Evolutionary conservation across 352 stramenopile genomes (phyloP).

Genomic region (Saprolegnia diclina): DNA sequence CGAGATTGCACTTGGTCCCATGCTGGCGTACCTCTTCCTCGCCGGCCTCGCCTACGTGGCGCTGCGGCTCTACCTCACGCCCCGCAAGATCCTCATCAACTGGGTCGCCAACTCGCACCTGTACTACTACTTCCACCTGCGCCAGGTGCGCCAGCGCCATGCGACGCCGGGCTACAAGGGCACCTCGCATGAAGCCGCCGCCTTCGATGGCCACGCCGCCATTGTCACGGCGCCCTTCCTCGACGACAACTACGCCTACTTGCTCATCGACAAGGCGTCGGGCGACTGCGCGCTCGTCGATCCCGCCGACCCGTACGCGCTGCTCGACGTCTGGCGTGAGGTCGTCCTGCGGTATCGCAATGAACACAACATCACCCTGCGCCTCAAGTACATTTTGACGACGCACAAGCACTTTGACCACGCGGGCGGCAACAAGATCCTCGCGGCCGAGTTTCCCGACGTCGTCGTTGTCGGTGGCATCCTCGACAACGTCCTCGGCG

Average conservation of each 20-base stretch:
- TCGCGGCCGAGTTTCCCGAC: slow-evolving; percentile 32
- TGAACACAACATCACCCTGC: slow-evolving; percentile 26
- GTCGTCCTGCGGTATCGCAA: slow-evolving; percentile 53
- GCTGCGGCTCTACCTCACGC: slow-evolving; percentile 2
- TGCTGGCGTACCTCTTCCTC: slow-evolving; percentile 2
- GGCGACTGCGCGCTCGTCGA: slow-evolving; percentile 79
- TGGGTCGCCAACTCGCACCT: slow-evolving; percentile 22
- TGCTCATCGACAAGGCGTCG: slow-evolving; percentile 63
- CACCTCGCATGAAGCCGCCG: not conserved
- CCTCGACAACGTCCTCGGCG: slow-evolving; percentile 54
- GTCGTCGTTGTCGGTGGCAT: slow-evolving; percentile 69
- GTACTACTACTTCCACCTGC: slow-evolving; percentile 21
- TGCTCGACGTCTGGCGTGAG: slow-evolving; percentile 52
- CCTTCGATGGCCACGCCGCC: slow-evolving; percentile 12
- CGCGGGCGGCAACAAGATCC: slow-evolving; percentile 75
- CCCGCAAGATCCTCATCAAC: slow-evolving; percentile 20
- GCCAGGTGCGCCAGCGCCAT: not conserved
- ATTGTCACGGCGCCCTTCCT: slow-evolving; percentile 79
- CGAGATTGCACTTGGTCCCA: not conserved
- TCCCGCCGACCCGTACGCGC: slow-evolving; percentile 74
- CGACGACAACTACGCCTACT: slow-evolving; percentile 90
- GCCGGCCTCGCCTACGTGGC: not conserved
- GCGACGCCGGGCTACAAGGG: slow-evolving; percentile 3
- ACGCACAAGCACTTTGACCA: slow-evolving; percentile 92
- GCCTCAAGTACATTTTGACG: slow-evolving; percentile 59